Evolutionary conservation across 2,329 filamentous ascomycete species (phyloP), one percentile per base, ranked within the genome.

Genomic region (Endothia cerciana): DNA sequence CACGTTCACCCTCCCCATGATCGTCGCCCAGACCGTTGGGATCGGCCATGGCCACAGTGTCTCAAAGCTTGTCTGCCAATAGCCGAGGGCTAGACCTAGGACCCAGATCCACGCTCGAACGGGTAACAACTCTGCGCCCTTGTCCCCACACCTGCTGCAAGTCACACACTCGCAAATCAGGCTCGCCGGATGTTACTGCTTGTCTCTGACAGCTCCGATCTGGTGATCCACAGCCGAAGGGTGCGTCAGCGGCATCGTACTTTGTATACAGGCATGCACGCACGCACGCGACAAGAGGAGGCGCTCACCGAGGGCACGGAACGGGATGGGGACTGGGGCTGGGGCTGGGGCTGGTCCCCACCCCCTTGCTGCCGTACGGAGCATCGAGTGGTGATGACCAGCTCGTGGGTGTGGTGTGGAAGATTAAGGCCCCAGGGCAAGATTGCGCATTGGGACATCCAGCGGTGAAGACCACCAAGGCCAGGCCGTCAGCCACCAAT

Each of bases 131-230:
- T 59, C 57, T 59, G 57, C 57, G 57, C 57, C 38, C 17, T 15
- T 38, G 25, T 40, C 40, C 57, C 57, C 45, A 38, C 13, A 38
- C 22, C 19, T 59, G 57, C 57, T 59, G 57, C 57, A 59, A 59
- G 57, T 59, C 57, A 59, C 57, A 59, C 57, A 25, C 57, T 43
- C 57, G 57, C 57, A 59, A 36, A 59, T 38, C 57, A 59, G 22
- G 38, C 57, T 59, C 25, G 38, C 40, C 65, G 62, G 65, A 62
- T 47, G 57, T 47, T 45, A 60, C 45, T 65, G 62, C 58, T 59
- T 59, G 58, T 56, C 58, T 59, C 62, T 59, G 53, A 59, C 65
- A 62, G 58, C 51, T 59, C 62, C 65, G 62, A 62, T 41, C 38
- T 36, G 58, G 55, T 56, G 28, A 41, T 62, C 59, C 62, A 61